Evolutionary conservation across 108 stramenopile genomes (phyloP).

Genomic region (Skeletonema tropicum): DNA sequence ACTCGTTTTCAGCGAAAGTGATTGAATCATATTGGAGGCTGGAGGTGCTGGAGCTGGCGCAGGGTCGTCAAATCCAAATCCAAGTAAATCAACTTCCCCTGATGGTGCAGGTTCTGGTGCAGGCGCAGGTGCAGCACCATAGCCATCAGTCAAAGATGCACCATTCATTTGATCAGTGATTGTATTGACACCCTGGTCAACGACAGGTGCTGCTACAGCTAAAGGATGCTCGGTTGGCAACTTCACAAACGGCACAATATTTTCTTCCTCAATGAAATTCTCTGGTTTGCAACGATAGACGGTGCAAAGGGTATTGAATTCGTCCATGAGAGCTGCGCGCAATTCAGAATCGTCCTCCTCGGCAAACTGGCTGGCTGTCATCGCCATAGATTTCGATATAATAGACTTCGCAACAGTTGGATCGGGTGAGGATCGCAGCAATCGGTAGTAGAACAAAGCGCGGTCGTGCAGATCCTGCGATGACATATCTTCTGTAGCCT

Average conservation of each 20-base stretch:
- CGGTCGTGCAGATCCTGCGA: conserved; percentile 97
- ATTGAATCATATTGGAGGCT: conserved; percentile 38
- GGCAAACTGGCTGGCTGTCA: conserved; percentile 65
- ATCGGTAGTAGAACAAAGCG: conserved; percentile 96
- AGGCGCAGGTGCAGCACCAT: conserved; percentile 19
- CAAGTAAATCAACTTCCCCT: conserved; percentile 67
- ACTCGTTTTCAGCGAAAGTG: conserved; percentile 56
- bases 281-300: conserved; percentile 90
- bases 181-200: conserved; percentile 42
- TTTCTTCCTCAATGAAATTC: conserved; percentile 89
- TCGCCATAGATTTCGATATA: conserved; percentile 59
- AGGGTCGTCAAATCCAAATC: conserved; percentile 63
- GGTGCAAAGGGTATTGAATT: conserved; percentile 97
- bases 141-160: conserved; percentile 20
- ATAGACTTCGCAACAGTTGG: conserved; percentile 76
- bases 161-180: conserved; percentile 38
- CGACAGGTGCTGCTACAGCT: conserved; percentile 37
- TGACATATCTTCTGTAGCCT: conserved; percentile 91
- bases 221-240: conserved; percentile 82
- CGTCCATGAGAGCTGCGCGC: conserved; percentile 83
- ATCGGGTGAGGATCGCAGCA: conserved; percentile 85
- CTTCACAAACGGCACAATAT: conserved; percentile 74
- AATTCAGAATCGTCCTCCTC: conserved; percentile 84
- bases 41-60: conserved; percentile 47
- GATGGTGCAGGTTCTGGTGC: conserved; percentile 1